Conservation (phyloP, 164 flowering plant species). For the Cinnamomum micranthum region DNA sequence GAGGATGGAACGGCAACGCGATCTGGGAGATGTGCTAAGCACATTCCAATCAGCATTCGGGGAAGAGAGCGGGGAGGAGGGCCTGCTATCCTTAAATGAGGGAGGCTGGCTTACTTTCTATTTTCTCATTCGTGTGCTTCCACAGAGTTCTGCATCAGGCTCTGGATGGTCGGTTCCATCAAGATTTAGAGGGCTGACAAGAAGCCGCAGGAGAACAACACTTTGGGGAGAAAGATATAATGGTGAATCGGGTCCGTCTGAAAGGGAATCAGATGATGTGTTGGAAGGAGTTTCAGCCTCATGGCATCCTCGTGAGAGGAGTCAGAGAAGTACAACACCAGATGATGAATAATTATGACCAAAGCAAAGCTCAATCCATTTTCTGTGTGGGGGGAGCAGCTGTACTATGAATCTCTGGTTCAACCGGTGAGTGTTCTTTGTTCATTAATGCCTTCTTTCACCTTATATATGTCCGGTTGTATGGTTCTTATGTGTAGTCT, state of each 20-base stretch:
- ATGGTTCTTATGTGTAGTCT: not conserved
- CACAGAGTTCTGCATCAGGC: slow-evolving; percentile 33
- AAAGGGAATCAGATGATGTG: slow-evolving; percentile 32
- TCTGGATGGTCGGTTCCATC: slow-evolving; percentile 57
- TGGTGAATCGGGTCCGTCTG: slow-evolving; percentile 22
- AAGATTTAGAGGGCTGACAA: slow-evolving; percentile 50
- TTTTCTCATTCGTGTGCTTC: slow-evolving; percentile 53
- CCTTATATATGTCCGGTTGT: too few species aligned
- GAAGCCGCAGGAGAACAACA: slow-evolving; percentile 41
- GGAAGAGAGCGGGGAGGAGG: slow-evolving; percentile 34
- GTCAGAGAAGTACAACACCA: slow-evolving; percentile 36
- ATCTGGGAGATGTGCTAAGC: slow-evolving; percentile 79
- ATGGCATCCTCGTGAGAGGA: slow-evolving; percentile 29
- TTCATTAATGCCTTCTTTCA: not conserved
- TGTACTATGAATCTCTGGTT: not conserved
- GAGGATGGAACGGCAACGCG: slow-evolving; percentile 79
- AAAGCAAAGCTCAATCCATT: not conserved
- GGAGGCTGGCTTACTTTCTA: slow-evolving; percentile 60
- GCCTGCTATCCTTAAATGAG: slow-evolving; percentile 23
- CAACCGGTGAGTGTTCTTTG: not conserved
- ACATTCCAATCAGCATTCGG: slow-evolving; percentile 66
- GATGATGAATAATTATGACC: slow-evolving; percentile 20
- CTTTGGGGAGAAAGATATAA: slow-evolving; percentile 71
- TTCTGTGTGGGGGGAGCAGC: not conserved
- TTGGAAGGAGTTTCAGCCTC: slow-evolving; percentile 40